Evolutionary conservation across 129 eudicot genomes (phyloP).

Genomic region (Tagetes erecta): DNA sequence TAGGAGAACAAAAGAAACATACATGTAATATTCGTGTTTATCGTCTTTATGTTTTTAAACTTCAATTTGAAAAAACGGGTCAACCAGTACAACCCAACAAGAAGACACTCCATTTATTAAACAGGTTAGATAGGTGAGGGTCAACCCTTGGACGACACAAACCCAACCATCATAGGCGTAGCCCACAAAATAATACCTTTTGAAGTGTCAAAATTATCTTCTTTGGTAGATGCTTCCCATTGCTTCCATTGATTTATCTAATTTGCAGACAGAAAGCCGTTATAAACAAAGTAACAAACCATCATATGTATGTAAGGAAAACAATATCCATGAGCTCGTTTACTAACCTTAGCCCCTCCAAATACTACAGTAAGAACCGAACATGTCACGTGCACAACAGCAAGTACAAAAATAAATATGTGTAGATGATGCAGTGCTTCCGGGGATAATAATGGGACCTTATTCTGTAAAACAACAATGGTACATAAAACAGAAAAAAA

Average conservation of each 20-base stretch:
- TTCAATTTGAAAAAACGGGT: background rate
- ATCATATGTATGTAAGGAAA: background rate
- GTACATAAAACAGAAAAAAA: background rate
- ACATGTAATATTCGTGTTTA: too few relatives aligned
- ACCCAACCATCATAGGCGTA: too few relatives aligned
- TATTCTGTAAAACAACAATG: constrained; percentile 40
- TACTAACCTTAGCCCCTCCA: constrained; percentile 76
- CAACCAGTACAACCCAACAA: too few relatives aligned
- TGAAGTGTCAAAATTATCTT: constrained; percentile 38
- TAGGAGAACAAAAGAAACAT: background rate
- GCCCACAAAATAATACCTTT: constrained; percentile 10
- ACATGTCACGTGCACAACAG: constrained; percentile 80
- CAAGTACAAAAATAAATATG: constrained; percentile 89
- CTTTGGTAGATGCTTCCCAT: constrained; percentile 69
- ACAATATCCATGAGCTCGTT: background rate
- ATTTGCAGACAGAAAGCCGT: background rate
- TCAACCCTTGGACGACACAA: background rate
- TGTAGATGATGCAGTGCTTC: constrained; percentile 94
- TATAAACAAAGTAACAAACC: background rate
- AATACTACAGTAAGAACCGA: constrained; percentile 77
- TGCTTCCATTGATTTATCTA: constrained; percentile 90
- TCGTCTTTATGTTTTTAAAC: background rate
- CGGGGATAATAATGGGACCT: constrained; percentile 72
- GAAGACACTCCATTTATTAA: too few relatives aligned
- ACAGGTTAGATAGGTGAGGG: too few relatives aligned